phyloP scores from a whole-genome alignment of 768 basidiomycete genomes.

The Auricularia sp. region DNA sequence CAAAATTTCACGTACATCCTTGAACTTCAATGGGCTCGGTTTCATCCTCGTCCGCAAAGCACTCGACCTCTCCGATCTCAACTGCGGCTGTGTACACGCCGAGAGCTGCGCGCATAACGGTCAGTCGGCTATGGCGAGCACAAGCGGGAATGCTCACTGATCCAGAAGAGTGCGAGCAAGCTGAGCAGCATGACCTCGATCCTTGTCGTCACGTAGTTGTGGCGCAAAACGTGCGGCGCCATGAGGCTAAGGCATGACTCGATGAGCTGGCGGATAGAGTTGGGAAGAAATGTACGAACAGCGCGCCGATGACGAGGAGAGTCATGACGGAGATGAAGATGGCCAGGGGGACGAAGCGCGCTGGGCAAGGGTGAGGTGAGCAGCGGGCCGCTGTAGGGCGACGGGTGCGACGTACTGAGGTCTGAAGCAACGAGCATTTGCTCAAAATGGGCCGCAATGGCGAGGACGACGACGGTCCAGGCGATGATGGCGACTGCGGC shows the following conservation, averaged over 20 bases:
- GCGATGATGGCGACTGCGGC: constrained; percentile 49
- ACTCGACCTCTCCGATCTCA: constrained; percentile 71
- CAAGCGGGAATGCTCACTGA: constrained; percentile 38
- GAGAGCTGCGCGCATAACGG: constrained; percentile 39
- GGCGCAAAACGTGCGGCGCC: constrained; percentile 2
- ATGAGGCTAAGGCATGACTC: constrained; percentile 18
- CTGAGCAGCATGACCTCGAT: constrained; percentile 65
- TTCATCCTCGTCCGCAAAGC: constrained; percentile 45
- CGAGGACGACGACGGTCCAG: constrained; percentile 71
- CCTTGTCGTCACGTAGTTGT: constrained; percentile 68
- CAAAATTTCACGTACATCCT: constrained; percentile 42
- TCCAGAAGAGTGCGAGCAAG: constrained; percentile 67
- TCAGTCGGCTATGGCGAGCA: background rate
- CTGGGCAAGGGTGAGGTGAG: constrained; percentile 25
- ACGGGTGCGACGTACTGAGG: constrained; percentile 48
- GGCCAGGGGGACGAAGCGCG: constrained; percentile 80
- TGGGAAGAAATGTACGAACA: constrained; percentile 36
- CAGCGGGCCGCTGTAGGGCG: background rate
- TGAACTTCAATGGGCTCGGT: constrained; percentile 47
- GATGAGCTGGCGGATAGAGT: constrained; percentile 3
- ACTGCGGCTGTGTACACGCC: constrained; percentile 64
- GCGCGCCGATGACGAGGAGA: constrained; percentile 51
- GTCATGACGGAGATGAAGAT: constrained; percentile 70
- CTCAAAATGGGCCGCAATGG: constrained; percentile 71
- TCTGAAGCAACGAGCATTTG: constrained; percentile 60